Conservation (phyloP, 169 alveolate species). For the Plasmodium sp. region DNA sequence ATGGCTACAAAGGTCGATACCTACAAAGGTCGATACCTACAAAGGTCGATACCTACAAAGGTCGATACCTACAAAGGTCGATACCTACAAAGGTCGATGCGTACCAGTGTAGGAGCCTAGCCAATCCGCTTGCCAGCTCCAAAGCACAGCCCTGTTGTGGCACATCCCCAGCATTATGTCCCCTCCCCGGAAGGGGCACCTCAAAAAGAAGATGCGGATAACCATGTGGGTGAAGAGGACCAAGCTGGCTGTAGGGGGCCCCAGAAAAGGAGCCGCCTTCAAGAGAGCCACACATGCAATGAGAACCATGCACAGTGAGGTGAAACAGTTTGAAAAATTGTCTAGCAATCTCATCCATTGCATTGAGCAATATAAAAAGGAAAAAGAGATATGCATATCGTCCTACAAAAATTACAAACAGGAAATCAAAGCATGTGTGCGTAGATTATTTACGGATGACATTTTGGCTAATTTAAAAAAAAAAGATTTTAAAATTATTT, state of each 20-base stretch:
- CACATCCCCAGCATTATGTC: too few relatives aligned
- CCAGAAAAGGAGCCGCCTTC: not conserved
- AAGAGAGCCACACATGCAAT: not conserved
- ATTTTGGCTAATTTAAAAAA: not conserved
- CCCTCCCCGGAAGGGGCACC: not conserved
- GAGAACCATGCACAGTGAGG: slow-evolving; percentile 1
- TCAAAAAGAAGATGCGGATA: not conserved
- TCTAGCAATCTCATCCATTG: slow-evolving; percentile 24
- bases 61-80: too few relatives aligned
- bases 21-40: too few relatives aligned
- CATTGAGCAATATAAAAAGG: slow-evolving; percentile 25
- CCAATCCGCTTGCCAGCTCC: not conserved
- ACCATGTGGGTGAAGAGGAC: not conserved
- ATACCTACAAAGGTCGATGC: not conserved
- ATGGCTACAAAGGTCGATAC: not conserved
- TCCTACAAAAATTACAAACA: slow-evolving; percentile 34
- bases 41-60: too few relatives aligned
- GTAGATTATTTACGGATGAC: slow-evolving; percentile 1
- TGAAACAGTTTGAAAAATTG: slow-evolving; percentile 10
- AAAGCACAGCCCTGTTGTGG: not conserved
- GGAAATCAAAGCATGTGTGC: slow-evolving; percentile 25
- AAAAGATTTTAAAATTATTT: slow-evolving; percentile 17
- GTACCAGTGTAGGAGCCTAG: not conserved
- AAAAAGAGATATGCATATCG: slow-evolving; percentile 12
- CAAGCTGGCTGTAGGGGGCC: not conserved